Base-by-base conservation (phyloP, 2,329 filamentous ascomycete genomes). In the Boeremia exigua region DNA sequence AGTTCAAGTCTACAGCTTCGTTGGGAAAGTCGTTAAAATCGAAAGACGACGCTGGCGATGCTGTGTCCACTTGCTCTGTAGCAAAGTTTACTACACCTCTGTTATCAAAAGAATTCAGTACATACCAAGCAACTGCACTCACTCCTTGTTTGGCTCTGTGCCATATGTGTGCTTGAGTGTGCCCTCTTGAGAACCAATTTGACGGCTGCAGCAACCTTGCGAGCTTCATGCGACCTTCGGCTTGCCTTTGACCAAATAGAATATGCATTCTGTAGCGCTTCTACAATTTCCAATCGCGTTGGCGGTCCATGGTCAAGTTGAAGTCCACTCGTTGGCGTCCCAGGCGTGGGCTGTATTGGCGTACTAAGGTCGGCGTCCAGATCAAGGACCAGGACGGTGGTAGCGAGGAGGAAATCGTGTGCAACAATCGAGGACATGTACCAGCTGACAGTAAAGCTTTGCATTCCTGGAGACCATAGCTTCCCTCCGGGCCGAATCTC, bases 331-430 rank as follows among this genome's bases (percentile, higher is more conserved):
- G 49, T 54, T 9, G 43, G 37, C 4, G 17, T 17, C 5, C 39
- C 33, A 6, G 40, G 19, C 15, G 38, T 19, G 12, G 19, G 30
- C 29, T 58, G 59, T 12, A 67, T 45, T 6, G 68, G 65, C 9
- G 55, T 50, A 1, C 53, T 40, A 17, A 71, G 34, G 6, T 72
- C 70, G 17, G 66, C 67, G 40, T 74, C 71, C 15, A 79, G 67
- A 50, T 81, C 79, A 3, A 81, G 68, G 33, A 79, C 78, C 4
- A 82, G 63, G 17, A 82, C 73, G 54, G 80, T 81, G 38, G 78
- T 78, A 1, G 80, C 81, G 2, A 81, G 71, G 7, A 82, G 67
- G 42, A 82, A 81, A 56, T 81, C 79, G 51, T 80, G 77, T 2
- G 73, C 74, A 45, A 78, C 71, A 3, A 81, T 59, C 3, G 78